Evolutionary conservation across 2,329 filamentous ascomycete genomes (phyloP).

Genomic region (Cladophialophora yegresii): DNA sequence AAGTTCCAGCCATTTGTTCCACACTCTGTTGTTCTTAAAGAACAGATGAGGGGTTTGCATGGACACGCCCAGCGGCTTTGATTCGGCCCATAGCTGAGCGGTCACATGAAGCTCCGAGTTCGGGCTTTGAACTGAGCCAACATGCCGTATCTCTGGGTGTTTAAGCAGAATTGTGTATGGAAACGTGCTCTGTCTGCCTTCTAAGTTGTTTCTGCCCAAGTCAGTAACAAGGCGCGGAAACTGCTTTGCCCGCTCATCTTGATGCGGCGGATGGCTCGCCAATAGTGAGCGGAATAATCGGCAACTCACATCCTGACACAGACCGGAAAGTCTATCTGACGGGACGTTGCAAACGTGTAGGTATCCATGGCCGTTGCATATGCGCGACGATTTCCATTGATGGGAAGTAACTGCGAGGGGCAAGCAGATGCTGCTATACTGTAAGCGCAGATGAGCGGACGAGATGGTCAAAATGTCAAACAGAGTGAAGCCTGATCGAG

Average conservation of each 20-base stretch:
- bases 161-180: slow-evolving; percentile 77
- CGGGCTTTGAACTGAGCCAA: slow-evolving; percentile 80
- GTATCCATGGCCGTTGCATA: slow-evolving; percentile 71
- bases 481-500: background rate
- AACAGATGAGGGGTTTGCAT: slow-evolving; percentile 90
- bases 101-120: slow-evolving; percentile 87
- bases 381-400: background rate
- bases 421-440: background rate
- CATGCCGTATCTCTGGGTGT: slow-evolving; percentile 76
- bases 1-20: slow-evolving; percentile 95
- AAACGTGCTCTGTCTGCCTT: slow-evolving; percentile 74
- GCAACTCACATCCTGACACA: slow-evolving; percentile 62
- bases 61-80: slow-evolving; percentile 88
- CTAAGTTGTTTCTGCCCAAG: slow-evolving; percentile 63
- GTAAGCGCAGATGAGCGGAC: too few relatives aligned
- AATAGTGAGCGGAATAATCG: background rate
- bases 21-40: slow-evolving; percentile 72
- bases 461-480: background rate
- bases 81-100: slow-evolving; percentile 91
- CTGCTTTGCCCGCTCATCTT: background rate
- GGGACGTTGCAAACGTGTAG: slow-evolving; percentile 91
- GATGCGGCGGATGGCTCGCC: background rate
- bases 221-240: slow-evolving; percentile 14
- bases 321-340: slow-evolving; percentile 73
- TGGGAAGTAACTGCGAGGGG: background rate